Evolutionary conservation across 2,329 filamentous ascomycete genomes (phyloP).

Genomic region (Chaetomiaceae sp.): DNA sequence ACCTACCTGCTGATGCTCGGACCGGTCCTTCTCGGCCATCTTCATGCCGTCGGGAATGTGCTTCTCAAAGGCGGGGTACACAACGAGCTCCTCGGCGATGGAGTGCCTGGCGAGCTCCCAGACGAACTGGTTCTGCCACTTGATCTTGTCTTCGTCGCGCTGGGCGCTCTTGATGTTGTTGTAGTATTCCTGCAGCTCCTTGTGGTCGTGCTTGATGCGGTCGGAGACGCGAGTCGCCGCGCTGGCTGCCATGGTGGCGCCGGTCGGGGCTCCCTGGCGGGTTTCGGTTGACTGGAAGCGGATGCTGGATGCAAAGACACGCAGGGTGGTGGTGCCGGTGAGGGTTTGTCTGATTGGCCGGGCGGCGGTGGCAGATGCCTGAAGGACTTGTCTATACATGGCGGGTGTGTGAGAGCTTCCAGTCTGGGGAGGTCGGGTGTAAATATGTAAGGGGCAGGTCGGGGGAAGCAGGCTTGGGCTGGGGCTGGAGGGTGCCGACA

Average conservation of each 20-base stretch:
- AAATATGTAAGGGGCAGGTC: background rate
- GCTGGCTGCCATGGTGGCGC: constrained; percentile 3
- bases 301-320: background rate
- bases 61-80: constrained; percentile 52
- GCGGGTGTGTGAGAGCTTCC: background rate
- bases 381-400: constrained; percentile 14
- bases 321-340: background rate
- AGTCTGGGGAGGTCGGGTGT: background rate
- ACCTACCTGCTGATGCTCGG: constrained; percentile 42
- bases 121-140: constrained; percentile 43
- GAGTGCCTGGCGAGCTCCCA: constrained; percentile 48
- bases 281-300: constrained; percentile 8
- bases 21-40: constrained; percentile 45
- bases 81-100: constrained; percentile 45
- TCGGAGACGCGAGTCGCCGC: constrained; percentile 27
- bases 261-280: background rate
- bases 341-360: background rate
- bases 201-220: constrained; percentile 37
- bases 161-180: constrained; percentile 37
- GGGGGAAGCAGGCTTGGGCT: background rate
- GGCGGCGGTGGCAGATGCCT: background rate
- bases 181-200: constrained; percentile 34
- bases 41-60: constrained; percentile 40
- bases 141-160: constrained; percentile 36
- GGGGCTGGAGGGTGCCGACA: background rate